These are phyloP conservation scores for Avena sativa DNA, from an alignment of 176 grass and related monocot genomes.

Conservation along the genomic window DNA sequence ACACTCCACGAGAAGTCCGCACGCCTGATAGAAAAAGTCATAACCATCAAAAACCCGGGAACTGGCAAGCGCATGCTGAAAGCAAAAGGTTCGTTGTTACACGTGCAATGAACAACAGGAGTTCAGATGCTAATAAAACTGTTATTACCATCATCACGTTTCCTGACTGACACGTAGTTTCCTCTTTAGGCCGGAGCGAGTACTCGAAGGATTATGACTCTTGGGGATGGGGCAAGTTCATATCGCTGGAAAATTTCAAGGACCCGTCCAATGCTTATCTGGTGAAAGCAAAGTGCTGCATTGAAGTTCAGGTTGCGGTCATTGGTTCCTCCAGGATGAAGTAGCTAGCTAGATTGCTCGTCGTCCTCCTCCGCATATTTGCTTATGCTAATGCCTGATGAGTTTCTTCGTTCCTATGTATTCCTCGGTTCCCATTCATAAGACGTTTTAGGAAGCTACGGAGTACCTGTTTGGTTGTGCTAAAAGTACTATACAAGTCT, in stretches of 20 bases:
- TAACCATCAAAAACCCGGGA: constrained; percentile 30
- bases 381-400: background rate
- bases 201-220: background rate
- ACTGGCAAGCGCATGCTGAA: background rate
- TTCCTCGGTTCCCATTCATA: too few relatives aligned
- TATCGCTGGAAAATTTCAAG: constrained; percentile 38
- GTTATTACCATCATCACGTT: background rate
- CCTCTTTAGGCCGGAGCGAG: constrained; percentile 14
- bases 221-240: constrained; percentile 38
- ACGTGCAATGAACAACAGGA: background rate
- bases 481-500: background rate
- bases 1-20: background rate
- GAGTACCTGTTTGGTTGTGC: background rate
- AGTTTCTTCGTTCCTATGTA: too few relatives aligned
- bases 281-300: constrained; percentile 33
- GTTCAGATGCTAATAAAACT: background rate
- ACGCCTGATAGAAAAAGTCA: constrained; percentile 20
- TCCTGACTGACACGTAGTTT: background rate
- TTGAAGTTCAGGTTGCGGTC: constrained; percentile 23
- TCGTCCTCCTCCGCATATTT: background rate
- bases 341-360: background rate
- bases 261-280: constrained; percentile 35
- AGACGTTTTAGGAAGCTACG: too few relatives aligned
- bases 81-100: constrained; percentile 4
- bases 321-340: constrained; percentile 41